Conservation (phyloP, 2,329 filamentous ascomycete genomes). For the Tolypocladium guangdongense region DNA sequence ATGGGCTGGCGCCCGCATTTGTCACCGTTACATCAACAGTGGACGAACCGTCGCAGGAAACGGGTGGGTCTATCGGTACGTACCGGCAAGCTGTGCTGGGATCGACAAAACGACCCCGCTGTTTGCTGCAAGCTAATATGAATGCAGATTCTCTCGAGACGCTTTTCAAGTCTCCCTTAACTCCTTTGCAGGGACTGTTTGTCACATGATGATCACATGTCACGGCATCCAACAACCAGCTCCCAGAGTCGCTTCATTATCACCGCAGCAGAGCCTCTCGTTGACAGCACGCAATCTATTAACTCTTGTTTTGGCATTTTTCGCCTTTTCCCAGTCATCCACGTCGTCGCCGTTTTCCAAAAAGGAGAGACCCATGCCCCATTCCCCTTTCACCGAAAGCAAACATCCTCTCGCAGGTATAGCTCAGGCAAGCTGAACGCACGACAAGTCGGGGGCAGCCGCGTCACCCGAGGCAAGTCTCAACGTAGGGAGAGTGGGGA, state of each 20-base stretch:
- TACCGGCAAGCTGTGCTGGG: neutral
- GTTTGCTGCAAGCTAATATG: no score
- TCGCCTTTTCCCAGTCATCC: neutral
- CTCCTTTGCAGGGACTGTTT: neutral
- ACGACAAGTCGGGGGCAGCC: neutral
- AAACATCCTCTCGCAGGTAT: neutral
- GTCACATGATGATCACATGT: neutral
- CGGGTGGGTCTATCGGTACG: neutral
- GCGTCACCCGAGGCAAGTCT: neutral
- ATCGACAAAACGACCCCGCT: neutral
- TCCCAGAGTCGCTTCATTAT: neutral
- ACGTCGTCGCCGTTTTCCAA: neutral
- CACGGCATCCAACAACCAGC: neutral
- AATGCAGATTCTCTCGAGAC: no score
- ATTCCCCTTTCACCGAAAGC: neutral
- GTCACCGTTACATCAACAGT: constrained; percentile 2
- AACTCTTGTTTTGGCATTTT: neutral
- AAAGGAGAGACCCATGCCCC: neutral
- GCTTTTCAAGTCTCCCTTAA: no score
- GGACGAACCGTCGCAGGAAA: neutral
- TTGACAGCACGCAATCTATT: neutral
- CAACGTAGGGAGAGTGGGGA: neutral
- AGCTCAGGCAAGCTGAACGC: neutral
- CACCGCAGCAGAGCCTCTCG: neutral
- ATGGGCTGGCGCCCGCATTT: no score